phyloP scores from a whole-genome alignment of 208 protist genomes.

The Vickermania spadyakhi region DNA sequence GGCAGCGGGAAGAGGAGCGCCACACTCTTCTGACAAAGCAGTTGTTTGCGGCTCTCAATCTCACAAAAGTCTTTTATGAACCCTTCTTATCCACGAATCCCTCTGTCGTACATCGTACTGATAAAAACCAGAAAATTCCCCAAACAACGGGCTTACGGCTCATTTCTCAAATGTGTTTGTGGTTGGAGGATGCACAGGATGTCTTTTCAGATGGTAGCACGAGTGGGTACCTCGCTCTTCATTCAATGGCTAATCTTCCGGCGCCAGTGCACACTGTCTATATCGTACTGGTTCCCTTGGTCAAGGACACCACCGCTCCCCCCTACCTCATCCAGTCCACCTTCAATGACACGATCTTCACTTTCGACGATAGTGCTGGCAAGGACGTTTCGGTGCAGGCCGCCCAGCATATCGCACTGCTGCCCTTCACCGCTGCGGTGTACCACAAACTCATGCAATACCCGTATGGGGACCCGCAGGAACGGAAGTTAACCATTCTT shows the following conservation, averaged over 20 bases:
- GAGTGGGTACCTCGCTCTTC: background rate
- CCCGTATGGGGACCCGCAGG: background rate
- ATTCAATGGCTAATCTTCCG: background rate
- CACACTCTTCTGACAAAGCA: background rate
- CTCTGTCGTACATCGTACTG: no score
- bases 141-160: background rate
- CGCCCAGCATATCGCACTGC: background rate
- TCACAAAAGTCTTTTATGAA: background rate
- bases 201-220: no score
- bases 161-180: background rate
- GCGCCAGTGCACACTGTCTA: background rate
- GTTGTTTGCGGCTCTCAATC: background rate
- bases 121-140: background rate
- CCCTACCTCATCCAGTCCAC: background rate
- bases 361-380: background rate
- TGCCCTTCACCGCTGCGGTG: background rate
- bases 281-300: background rate
- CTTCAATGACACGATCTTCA: background rate
- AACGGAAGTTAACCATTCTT: background rate
- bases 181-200: background rate
- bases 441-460: background rate
- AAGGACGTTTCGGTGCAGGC: background rate
- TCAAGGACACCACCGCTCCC: background rate
- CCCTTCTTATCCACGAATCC: background rate
- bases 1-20: background rate